Evolutionary conservation across 768 basidiomycete genomes (phyloP).

Genomic region (Mycena rebaudengoi): DNA sequence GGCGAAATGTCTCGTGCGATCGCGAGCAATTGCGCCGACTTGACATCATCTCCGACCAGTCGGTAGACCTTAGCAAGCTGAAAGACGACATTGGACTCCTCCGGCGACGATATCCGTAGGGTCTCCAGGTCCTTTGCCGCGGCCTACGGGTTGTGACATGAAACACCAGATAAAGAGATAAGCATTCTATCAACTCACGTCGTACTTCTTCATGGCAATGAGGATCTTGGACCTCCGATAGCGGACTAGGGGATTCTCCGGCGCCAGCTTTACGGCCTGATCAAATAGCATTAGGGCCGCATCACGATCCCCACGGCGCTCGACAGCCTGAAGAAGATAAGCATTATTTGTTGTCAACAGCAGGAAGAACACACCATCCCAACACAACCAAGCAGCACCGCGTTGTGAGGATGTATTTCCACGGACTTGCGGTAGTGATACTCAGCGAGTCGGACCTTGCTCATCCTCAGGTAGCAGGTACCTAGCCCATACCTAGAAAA

Average conservation of each 20-base stretch:
- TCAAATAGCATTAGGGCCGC: constrained; percentile 84
- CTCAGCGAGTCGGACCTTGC: constrained; percentile 92
- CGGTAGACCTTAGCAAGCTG: constrained; percentile 94
- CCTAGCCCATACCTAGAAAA: constrained; percentile 95
- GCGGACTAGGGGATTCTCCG: constrained; percentile 91
- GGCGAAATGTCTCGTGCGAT: constrained; percentile 94
- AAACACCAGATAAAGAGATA: constrained; percentile 30
- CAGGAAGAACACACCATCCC: constrained; percentile 79
- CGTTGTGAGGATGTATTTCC: constrained; percentile 93
- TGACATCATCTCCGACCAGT: constrained; percentile 76
- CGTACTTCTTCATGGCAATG: constrained; percentile 83
- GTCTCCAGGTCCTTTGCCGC: constrained; percentile 85
- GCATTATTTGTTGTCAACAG: constrained; percentile 24
- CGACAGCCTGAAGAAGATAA: constrained; percentile 72
- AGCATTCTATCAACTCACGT: constrained; percentile 60
- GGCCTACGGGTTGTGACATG: constrained; percentile 56
- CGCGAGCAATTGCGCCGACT: constrained; percentile 87
- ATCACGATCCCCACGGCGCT: constrained; percentile 81
- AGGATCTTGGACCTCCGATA: constrained; percentile 94
- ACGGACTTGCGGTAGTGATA: constrained; percentile 95
- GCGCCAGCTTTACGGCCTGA: constrained; percentile 78
- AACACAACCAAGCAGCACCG: constrained; percentile 94
- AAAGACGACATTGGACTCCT: constrained; percentile 97
- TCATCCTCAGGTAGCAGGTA: constrained; percentile 94
- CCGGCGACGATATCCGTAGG: constrained; percentile 84